Conservation (phyloP, 257 asterid genomes). For the Salvia hispanica region DNA sequence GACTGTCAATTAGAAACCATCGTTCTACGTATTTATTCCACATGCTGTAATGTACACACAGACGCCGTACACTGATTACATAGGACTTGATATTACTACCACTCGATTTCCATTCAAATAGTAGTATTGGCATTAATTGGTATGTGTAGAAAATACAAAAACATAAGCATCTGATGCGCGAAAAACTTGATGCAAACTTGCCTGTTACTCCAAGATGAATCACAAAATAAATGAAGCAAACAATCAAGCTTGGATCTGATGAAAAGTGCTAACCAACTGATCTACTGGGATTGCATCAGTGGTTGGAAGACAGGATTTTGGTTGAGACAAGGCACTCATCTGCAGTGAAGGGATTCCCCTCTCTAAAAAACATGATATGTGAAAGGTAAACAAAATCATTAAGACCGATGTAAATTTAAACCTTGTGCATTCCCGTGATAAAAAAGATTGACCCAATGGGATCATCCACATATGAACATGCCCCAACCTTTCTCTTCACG, state of each 20-base stretch:
- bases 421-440: constrained; percentile 96
- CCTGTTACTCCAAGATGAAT: constrained; percentile 77
- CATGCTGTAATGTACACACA: background rate
- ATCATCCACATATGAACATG: constrained; percentile 94
- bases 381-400: constrained; percentile 18
- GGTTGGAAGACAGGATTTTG: constrained; percentile 45
- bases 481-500: constrained; percentile 94
- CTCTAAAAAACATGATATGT: constrained; percentile 24
- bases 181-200: constrained; percentile 35
- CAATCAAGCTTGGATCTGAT: constrained; percentile 90
- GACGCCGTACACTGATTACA: no score
- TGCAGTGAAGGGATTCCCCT: constrained; percentile 38
- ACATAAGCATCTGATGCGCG: constrained; percentile 1
- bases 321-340: constrained; percentile 75
- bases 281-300: constrained; percentile 70
- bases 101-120: background rate
- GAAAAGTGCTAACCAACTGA: constrained; percentile 92
- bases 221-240: constrained; percentile 91
- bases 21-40: background rate
- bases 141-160: background rate
- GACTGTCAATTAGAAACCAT: constrained; percentile 4
- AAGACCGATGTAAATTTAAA: constrained; percentile 38
- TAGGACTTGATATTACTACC: background rate
- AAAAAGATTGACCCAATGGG: constrained; percentile 93
- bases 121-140: background rate